phyloP scores from a whole-genome alignment of 768 basidiomycete species.

The Mrakia blollopis region DNA sequence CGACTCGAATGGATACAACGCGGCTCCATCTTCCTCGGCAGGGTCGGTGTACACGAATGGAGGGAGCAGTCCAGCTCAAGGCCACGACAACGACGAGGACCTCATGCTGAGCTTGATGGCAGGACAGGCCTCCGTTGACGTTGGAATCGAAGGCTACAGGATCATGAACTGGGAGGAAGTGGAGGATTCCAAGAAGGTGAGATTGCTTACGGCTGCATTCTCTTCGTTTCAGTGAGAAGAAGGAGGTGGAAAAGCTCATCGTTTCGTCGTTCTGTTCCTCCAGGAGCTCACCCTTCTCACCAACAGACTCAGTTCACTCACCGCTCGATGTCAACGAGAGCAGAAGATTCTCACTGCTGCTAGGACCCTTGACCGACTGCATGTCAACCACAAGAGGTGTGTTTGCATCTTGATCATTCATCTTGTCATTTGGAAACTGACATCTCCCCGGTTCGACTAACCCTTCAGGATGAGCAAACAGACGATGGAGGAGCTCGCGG shows the following conservation, averaged over 20 bases:
- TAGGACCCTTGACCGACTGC: constrained; percentile 44
- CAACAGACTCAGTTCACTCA: constrained; percentile 39
- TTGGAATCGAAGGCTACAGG: constrained; percentile 71
- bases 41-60: constrained; percentile 4
- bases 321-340: constrained; percentile 43
- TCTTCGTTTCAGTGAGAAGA: neutral
- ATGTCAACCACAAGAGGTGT: constrained; percentile 42
- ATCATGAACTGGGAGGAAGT: constrained; percentile 70
- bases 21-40: neutral
- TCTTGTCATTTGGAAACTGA: neutral
- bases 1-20: neutral
- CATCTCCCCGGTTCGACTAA: neutral
- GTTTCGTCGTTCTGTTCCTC: constrained; percentile 41
- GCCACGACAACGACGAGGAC: constrained; percentile 53
- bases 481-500: constrained; percentile 43
- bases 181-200: constrained; percentile 64
- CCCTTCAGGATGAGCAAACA: constrained; percentile 43
- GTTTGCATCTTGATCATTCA: neutral
- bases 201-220: no score
- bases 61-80: constrained; percentile 9
- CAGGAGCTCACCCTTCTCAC: constrained; percentile 43
- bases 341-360: constrained; percentile 47
- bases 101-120: constrained; percentile 83
- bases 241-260: constrained; percentile 35
- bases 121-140: constrained; percentile 77